A percentile compares a stretch with the other conserved stretches of the same genome.
phyloP scores from a whole-genome alignment of 1,284 basidiomycete genomes.

The Moesziomyces sp. region DNA sequence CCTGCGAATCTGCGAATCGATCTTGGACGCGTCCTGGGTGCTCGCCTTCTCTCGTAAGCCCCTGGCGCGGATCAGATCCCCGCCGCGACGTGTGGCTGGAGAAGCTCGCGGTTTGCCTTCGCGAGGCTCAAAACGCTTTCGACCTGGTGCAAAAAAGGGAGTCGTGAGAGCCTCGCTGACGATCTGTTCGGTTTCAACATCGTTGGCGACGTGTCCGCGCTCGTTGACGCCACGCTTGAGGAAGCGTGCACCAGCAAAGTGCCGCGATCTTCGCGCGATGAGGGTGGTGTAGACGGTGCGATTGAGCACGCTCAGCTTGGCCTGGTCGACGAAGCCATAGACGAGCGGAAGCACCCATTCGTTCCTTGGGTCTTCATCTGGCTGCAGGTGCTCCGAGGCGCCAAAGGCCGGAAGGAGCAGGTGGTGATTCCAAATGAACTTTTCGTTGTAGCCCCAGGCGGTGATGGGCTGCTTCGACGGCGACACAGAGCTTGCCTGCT shows the following conservation, averaged over 20 bases:
- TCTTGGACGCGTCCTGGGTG: background rate
- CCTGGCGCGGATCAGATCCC: constrained; percentile 23
- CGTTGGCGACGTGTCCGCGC: constrained; percentile 92
- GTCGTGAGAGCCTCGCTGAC: constrained; percentile 91
- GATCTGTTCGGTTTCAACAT: constrained; percentile 99
- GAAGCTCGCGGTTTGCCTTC: constrained; percentile 9
- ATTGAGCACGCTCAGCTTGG: constrained; percentile 90
- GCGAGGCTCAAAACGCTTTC: constrained; percentile 21
- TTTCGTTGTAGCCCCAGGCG: constrained; percentile 78
- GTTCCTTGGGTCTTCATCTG: constrained; percentile 67
- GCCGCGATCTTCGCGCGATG: constrained; percentile 91
- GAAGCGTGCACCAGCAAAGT: constrained; percentile 96
- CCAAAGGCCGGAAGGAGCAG: constrained; percentile 77
- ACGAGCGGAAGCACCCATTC: constrained; percentile 91
- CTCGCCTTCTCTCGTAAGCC: constrained; percentile 32
- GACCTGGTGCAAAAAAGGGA: constrained; percentile 61
- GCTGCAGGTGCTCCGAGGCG: constrained; percentile 39
- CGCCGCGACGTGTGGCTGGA: constrained; percentile 6
- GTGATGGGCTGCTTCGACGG: constrained; percentile 36
- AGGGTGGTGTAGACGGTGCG: constrained; percentile 91
- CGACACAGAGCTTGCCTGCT: constrained; percentile 64
- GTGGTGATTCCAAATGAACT: constrained; percentile 96
- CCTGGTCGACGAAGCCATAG: constrained; percentile 97
- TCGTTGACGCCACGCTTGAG: constrained; percentile 94
- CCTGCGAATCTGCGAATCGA: too few species aligned